Percentiles rank a stretch among this genome's conserved stretches.
phyloP scores from a whole-genome alignment of 805 yeast species.

The Yamadazyma olivae region DNA sequence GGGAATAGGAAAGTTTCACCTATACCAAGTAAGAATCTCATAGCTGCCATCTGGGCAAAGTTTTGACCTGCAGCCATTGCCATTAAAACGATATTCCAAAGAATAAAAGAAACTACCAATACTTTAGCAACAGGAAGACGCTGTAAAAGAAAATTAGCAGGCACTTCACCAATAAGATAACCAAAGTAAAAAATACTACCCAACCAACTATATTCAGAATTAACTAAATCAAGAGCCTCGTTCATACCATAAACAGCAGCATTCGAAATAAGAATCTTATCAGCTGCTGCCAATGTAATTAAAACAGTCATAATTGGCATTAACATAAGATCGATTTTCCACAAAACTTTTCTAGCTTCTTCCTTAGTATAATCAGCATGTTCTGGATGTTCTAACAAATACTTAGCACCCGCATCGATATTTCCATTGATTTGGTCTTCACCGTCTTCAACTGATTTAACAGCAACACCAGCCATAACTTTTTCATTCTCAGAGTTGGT shows the following conservation, averaged over 20 bases:
- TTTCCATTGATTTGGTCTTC: neutral
- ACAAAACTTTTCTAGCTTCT: slow-evolving; percentile 14
- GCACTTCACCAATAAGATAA: slow-evolving; percentile 27
- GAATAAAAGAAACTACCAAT: slow-evolving; percentile 23
- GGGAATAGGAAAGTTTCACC: slow-evolving; percentile 32
- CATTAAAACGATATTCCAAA: slow-evolving; percentile 38
- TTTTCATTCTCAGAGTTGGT: slow-evolving; percentile 6
- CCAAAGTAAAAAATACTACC: slow-evolving; percentile 57
- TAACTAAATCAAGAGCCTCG: slow-evolving; percentile 23
- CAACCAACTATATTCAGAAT: slow-evolving; percentile 23
- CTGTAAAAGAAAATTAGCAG: slow-evolving; percentile 36
- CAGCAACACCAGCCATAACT: neutral
- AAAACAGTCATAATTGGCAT: slow-evolving; percentile 23
- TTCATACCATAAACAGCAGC: slow-evolving; percentile 37
- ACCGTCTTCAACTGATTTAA: slow-evolving; percentile 4
- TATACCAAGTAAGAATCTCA: slow-evolving; percentile 21
- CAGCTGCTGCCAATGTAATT: slow-evolving; percentile 30
- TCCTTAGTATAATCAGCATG: slow-evolving; percentile 16
- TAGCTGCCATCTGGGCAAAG: slow-evolving; percentile 23
- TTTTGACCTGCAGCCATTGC: slow-evolving; percentile 50
- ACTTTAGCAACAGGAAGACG: slow-evolving; percentile 36
- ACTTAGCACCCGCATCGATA: slow-evolving; percentile 20
- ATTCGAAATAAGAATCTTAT: slow-evolving; percentile 16
- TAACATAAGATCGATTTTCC: slow-evolving; percentile 21
- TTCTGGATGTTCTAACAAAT: slow-evolving; percentile 18